Conservation (phyloP, 2,329 filamentous ascomycete genomes). For the Epichloe baconii region DNA sequence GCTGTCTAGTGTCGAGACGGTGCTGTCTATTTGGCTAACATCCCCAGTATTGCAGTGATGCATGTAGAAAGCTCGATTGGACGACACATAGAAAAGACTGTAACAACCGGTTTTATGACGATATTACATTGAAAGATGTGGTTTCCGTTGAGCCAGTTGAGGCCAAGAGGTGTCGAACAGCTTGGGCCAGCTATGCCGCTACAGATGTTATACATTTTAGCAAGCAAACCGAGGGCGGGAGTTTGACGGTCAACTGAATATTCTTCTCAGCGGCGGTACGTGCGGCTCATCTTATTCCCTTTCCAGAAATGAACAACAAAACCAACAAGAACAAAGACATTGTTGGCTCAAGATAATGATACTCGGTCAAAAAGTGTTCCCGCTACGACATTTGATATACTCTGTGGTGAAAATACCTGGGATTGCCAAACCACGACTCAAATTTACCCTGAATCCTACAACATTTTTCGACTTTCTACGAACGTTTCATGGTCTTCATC, state of each 20-base stretch:
- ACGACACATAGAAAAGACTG: background rate
- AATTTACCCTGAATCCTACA: conserved; percentile 6
- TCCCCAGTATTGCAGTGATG: background rate
- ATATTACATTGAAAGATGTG: background rate
- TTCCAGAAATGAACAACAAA: no score
- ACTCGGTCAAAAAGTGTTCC: conserved; percentile 6
- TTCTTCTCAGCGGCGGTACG: conserved; percentile 13
- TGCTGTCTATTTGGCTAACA: background rate
- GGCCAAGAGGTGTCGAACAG: background rate
- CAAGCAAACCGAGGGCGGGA: conserved; percentile 13
- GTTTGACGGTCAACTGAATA: conserved; percentile 9
- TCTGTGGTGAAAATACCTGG: conserved; percentile 11
- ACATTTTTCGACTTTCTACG: background rate
- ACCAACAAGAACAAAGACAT: no score
- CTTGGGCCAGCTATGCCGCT: conserved; percentile 12
- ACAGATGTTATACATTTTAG: conserved; percentile 15
- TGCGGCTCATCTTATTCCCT: conserved; percentile 4
- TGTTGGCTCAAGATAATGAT: no score
- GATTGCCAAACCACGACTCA: conserved; percentile 8
- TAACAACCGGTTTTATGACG: background rate
- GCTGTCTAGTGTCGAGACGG: background rate
- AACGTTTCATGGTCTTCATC: background rate
- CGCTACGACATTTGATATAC: conserved; percentile 15
- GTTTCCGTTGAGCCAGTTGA: background rate
- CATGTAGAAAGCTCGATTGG: background rate